Evolutionary conservation across 495 filamentous ascomycete species (phyloP).

Genomic region (Penicillium malachiteum): DNA sequence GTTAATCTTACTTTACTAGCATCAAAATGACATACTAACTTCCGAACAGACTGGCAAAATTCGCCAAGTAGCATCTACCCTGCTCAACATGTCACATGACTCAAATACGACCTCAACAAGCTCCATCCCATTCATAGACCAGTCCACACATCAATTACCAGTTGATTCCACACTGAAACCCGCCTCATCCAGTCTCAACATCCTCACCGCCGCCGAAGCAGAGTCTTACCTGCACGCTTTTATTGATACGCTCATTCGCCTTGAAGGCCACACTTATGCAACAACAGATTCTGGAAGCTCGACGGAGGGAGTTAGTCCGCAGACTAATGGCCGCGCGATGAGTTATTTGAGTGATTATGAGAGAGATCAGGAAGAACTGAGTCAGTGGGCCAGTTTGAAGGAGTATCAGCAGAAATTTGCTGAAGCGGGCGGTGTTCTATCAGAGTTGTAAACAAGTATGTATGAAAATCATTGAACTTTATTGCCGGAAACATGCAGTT

Average conservation of each 20-base stretch:
- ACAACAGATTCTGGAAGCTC: constrained; percentile 11
- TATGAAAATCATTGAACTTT: background rate
- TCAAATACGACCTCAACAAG: constrained; percentile 6
- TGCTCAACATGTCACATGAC: constrained; percentile 59
- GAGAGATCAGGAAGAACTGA: constrained; percentile 71
- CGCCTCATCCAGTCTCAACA: constrained; percentile 27
- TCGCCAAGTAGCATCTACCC: constrained; percentile 71
- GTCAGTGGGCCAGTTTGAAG: constrained; percentile 70
- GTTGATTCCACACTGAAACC: constrained; percentile 3
- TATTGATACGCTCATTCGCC: constrained; percentile 65
- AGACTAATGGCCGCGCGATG: constrained; percentile 34
- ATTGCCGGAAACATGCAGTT: too few relatives aligned
- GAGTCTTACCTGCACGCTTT: constrained; percentile 67
- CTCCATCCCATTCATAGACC: constrained; percentile 7
- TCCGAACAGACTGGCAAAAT: constrained; percentile 61
- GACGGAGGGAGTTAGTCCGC: constrained; percentile 23
- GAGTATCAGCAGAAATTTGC: constrained; percentile 71
- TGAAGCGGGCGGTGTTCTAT: constrained; percentile 58
- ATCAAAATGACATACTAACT: constrained; percentile 2
- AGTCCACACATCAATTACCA: constrained; percentile 6
- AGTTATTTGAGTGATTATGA: constrained; percentile 48
- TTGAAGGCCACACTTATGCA: constrained; percentile 50
- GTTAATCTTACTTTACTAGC: constrained; percentile 15
- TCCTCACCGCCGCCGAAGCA: constrained; percentile 44
- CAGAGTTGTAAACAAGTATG: constrained; percentile 20